Base-by-base conservation (phyloP, 176 grass and related monocot species). In the Hsuehochloa calcarea region DNA sequence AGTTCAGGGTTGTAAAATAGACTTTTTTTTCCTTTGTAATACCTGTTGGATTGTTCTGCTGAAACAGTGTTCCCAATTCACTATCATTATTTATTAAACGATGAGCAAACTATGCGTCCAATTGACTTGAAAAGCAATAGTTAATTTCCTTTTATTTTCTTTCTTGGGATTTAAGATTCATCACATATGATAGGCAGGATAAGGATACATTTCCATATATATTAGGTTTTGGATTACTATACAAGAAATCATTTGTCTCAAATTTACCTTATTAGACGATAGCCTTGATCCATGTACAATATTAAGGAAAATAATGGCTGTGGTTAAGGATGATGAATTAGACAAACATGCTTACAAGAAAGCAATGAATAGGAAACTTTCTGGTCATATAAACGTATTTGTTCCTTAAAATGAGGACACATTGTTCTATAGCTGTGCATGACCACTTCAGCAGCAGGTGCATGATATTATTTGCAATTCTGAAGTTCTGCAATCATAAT, bases 21-120 rank as follows among this genome's bases (percentile, higher is more conserved):
- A 34, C 31, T 3, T 34, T 29, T n/a, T n/a, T 34, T 34, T 3
- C 31, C 31, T 3, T 34, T 34, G 31, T 34, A 34, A 34, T 80
- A 52, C 62, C 51, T 56, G 40, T 31, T 13, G 41, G 74, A 22
- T 74, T 79, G 59, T 1, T 58, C 34, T 34, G 46, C 8, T 54
- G 35, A 63, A 81, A 26, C 55, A 79, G 9, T 83, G 17, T 46
- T 90, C 15, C 19, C 43, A 55, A 3, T 23, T 82, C 69, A 58
- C 8, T 52, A 41, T 16, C 15, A 49, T 72, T 23, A 0, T 17
- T 75, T 61, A 10, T 47, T 66, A 47, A 51, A 81, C 2, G 1
- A 70, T 55, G 27, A 86, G 49, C 65, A 41, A 55, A 17, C 10
- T 65, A 46, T 75, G 59, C 5, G 5, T 10, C 15, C 4, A 35